These are phyloP conservation scores for Kitagawia praeruptora DNA, from an alignment of 129 eudicot species.

Conservation along the genomic window DNA sequence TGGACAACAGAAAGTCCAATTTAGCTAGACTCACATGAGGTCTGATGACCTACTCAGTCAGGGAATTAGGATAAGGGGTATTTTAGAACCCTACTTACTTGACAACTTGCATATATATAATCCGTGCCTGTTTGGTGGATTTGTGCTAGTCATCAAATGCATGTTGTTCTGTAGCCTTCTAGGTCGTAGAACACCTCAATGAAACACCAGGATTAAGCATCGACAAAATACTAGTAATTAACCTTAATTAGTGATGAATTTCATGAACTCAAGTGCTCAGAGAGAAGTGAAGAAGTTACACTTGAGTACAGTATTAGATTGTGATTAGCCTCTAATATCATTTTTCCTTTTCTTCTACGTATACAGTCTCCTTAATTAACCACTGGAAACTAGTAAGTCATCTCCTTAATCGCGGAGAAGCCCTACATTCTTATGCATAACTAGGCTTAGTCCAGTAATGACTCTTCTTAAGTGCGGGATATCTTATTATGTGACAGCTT, in stretches of 20 bases:
- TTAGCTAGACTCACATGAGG: constrained; percentile 6
- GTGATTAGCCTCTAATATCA: too few relatives aligned
- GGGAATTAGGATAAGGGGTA: not conserved
- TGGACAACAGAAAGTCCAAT: not conserved
- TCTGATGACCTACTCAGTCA: not conserved
- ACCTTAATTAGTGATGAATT: not conserved
- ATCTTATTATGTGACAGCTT: too few relatives aligned
- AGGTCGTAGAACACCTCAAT: not conserved
- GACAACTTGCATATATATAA: not conserved
- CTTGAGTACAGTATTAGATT: too few relatives aligned
- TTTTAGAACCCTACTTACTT: not conserved
- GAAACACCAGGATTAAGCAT: not conserved
- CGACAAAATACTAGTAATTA: not conserved
- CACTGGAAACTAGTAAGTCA: too few relatives aligned
- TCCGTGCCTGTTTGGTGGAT: not conserved
- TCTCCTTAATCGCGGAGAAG: too few relatives aligned
- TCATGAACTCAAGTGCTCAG: too few relatives aligned
- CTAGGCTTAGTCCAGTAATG: too few relatives aligned
- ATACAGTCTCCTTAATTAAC: too few relatives aligned
- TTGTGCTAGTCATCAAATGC: not conserved
- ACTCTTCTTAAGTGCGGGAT: too few relatives aligned
- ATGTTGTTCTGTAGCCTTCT: not conserved
- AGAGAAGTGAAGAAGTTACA: not conserved
- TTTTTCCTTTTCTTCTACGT: too few relatives aligned
- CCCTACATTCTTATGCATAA: too few relatives aligned